These are phyloP conservation scores for Acanthamoeba triangularis DNA, from an alignment of 208 protist species.

Conservation along the genomic window DNA sequence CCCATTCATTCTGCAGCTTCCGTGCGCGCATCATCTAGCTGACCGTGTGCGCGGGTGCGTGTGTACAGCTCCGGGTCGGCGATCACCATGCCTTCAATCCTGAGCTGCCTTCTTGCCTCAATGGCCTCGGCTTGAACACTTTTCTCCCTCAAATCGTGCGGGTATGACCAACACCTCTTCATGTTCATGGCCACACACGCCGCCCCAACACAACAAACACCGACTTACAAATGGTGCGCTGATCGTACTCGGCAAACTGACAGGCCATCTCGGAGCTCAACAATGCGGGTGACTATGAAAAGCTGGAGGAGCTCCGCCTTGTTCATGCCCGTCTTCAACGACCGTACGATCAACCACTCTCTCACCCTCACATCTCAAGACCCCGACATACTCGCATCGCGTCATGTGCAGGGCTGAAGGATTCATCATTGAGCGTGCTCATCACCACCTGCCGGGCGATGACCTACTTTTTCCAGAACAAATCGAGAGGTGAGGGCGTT, in stretches of 20 bases:
- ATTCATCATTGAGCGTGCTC: slow-evolving; percentile 4
- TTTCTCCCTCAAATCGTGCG: not conserved
- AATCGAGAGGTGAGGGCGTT: not conserved
- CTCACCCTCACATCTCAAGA: not conserved
- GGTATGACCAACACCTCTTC: not conserved
- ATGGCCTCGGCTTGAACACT: not conserved
- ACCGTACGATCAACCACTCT: not conserved
- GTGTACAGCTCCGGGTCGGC: slow-evolving; percentile 40
- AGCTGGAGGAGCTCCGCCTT: slow-evolving; percentile 12
- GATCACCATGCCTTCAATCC: slow-evolving; percentile 20
- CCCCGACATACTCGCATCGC: not conserved
- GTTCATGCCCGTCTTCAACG: slow-evolving; percentile 22
- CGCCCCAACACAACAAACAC: too few relatives aligned
- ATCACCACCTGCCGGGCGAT: slow-evolving; percentile 48
- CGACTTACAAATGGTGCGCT: too few relatives aligned
- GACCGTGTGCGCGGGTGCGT: too few relatives aligned
- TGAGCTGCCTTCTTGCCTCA: slow-evolving; percentile 37
- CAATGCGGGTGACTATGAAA: not conserved
- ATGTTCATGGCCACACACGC: not conserved
- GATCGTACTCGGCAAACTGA: too few relatives aligned
- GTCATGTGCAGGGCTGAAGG: not conserved
- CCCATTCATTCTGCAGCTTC: not conserved
- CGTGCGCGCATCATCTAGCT: too few relatives aligned
- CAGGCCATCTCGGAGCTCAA: not conserved
- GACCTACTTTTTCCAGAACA: slow-evolving; percentile 50